Evolutionary conservation across 139 green algal species (phyloP), one percentile per base, ranked within the genome.

Genomic region (Auxenochlorella pyrenoidosa): DNA sequence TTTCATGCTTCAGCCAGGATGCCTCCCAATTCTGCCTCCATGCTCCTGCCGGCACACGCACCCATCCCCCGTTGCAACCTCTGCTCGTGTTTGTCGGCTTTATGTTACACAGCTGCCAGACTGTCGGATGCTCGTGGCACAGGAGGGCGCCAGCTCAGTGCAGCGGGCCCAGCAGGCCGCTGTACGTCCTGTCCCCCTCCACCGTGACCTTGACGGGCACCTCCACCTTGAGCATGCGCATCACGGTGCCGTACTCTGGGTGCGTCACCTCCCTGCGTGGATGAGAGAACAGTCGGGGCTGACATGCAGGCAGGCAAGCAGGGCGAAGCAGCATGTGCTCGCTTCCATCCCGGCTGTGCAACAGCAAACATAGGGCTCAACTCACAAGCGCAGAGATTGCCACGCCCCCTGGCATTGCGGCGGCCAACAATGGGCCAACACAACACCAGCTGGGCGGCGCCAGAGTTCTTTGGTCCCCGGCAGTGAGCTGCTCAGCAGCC

Each of bases 171-270:
- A 85, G 80, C 60, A 60, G 59, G 38, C 63, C 60, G 60, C 40
- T 63, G 40, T 60, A 85, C 0, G 68, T 75, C 22, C 18, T 63
- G 63, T 85, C 80, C 1, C 54, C 71, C 36, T 87, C 83, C 22
- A 38, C n/a, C 5, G 82, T 40, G 26, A 90, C 24, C 38, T 47
- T 40, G 26, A 89, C 84, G 3, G 82, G 65, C 40, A 78, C 44
- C 58, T 90, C 86, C 32, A 59, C 30, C 41, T 87, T 70, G 44
- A 92, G 75, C 89, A 92, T 91, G 44, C 89, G 83, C 89, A 92
- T 92, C 10, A 86, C 44, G 3, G 89, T 92, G 51, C 83, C 89
- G 76, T 82, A 90, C 24, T 90, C 79, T 28, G 89, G 86, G 71
- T 92, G 82, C 8, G 43, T 89, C 26, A 87, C 36, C 30, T 82